Evolutionary conservation across 2,329 filamentous ascomycete genomes (phyloP).

Genomic region (Arachnomyces sp.): DNA sequence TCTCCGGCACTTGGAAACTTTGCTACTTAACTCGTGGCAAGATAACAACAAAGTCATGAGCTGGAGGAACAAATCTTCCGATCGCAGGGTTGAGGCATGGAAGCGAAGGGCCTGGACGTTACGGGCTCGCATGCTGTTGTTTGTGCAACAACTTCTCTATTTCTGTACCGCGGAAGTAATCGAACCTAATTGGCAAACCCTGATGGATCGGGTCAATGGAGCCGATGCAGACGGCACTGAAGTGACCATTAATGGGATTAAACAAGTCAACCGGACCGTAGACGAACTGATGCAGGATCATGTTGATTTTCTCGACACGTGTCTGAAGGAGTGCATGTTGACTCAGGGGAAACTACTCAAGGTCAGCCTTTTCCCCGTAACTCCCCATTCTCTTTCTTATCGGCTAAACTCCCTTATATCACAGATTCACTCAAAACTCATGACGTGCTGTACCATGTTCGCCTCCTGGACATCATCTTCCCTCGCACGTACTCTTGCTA

Average conservation of each 20-base stretch:
- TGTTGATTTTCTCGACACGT: constrained; percentile 95
- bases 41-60: constrained; percentile 71
- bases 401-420: background rate
- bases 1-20: constrained; percentile 77
- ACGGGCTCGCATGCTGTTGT: constrained; percentile 88
- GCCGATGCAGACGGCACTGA: constrained; percentile 38
- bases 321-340: constrained; percentile 97
- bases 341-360: constrained; percentile 91
- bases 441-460: constrained; percentile 92
- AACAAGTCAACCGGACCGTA: constrained; percentile 64
- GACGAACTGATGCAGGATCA: constrained; percentile 99
- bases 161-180: constrained; percentile 97
- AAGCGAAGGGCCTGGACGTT: constrained; percentile 89
- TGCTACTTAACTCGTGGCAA: constrained; percentile 81
- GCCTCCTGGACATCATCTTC: constrained; percentile 74
- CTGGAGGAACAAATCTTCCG: constrained; percentile 74
- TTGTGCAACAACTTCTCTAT: constrained; percentile 92
- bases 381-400: background rate
- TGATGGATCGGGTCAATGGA: constrained; percentile 75
- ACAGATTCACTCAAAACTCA: constrained; percentile 93
- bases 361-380: constrained; percentile 45
- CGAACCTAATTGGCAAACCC: constrained; percentile 89
- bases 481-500: constrained; percentile 74
- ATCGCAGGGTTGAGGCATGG: constrained; percentile 73
- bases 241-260: constrained; percentile 30